A percentile compares a stretch with the other conserved stretches of the same genome.
These are phyloP conservation scores for Pleurozium schreberi DNA, from an alignment of 225 moss, liverwort and hornwort species.

Conservation along the genomic window DNA sequence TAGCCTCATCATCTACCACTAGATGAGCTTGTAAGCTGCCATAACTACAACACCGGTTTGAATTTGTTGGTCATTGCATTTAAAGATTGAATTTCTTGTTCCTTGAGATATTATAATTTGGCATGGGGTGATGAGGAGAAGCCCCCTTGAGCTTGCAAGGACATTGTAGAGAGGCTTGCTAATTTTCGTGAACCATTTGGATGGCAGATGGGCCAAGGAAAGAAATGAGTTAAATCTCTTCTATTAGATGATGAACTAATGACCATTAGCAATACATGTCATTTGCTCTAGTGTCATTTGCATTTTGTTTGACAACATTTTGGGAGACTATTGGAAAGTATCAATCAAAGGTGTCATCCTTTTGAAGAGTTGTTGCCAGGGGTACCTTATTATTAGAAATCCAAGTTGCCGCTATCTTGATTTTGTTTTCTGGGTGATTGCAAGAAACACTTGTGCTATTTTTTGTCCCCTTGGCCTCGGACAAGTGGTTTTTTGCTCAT, in stretches of 20 bases:
- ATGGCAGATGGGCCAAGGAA: background rate
- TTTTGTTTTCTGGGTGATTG: background rate
- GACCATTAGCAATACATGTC: background rate
- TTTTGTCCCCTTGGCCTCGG: no score
- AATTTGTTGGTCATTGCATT: background rate
- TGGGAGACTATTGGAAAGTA: background rate
- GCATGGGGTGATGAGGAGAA: background rate
- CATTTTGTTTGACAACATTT: background rate
- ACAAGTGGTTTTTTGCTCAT: no score
- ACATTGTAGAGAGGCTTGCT: background rate
- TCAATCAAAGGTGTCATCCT: background rate
- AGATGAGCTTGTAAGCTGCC: background rate
- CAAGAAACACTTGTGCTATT: no score
- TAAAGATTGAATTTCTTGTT: background rate
- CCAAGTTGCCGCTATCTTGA: background rate
- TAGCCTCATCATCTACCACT: background rate
- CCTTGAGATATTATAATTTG: background rate
- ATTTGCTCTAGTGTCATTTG: background rate
- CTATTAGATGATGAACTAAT: background rate
- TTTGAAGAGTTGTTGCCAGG: no score
- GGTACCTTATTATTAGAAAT: background rate
- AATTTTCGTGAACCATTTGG: background rate
- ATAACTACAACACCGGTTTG: no score
- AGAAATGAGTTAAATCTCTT: background rate
- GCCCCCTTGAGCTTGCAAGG: background rate